Evolutionary conservation across 2,329 filamentous ascomycete species (phyloP), one percentile per base, ranked within the genome.

Genomic region (Aspergillus sp.): DNA sequence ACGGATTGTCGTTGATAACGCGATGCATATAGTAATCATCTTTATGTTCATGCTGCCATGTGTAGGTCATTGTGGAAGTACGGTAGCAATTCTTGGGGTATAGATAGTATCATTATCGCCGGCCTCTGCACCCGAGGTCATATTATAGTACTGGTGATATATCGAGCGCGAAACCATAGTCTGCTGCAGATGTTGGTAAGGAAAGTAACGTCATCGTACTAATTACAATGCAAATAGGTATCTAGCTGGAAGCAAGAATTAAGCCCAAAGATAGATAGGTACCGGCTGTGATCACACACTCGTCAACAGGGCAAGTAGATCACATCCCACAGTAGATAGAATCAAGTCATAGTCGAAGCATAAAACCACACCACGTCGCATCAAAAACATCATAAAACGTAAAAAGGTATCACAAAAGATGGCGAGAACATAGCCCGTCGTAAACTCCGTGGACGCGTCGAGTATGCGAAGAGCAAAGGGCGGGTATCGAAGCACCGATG

Each of bases 211-310:
- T 58, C 64, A 65, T 66, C 64, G 65, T 58, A 64, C 55, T 71
- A 70, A 64, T 57, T 73, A 74, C 69, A 74, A 66, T 59, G 63
- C 59, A 67, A 65, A 69, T 69, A 74, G 72, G 71, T 74, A 75
- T 74, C 71, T 73, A 70, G 67, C 67, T 69, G 59, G 55, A 50
- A 45, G 57, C 61, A 53, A 56, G 59, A 59, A 61, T 39, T 21
- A 15, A 6, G 25, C 12, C 36, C 39, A 53, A 57, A 54, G 32
- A 36, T 36, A 36, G 32, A 1, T 36, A 36, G 54, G 57, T 17
- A 50, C 47, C 47, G 28, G 47, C 47, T 28, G 47, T 2, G 41
- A 15, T 30, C 23, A 30, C 25, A 30, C 17, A 28, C 47, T 30
- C 8, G 9, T 17, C 23, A 17, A 9, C 25, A 50, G 23, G 47